phyloP scores from a whole-genome alignment of 1,139 yeast species.

The Geotrichum restrictum region DNA sequence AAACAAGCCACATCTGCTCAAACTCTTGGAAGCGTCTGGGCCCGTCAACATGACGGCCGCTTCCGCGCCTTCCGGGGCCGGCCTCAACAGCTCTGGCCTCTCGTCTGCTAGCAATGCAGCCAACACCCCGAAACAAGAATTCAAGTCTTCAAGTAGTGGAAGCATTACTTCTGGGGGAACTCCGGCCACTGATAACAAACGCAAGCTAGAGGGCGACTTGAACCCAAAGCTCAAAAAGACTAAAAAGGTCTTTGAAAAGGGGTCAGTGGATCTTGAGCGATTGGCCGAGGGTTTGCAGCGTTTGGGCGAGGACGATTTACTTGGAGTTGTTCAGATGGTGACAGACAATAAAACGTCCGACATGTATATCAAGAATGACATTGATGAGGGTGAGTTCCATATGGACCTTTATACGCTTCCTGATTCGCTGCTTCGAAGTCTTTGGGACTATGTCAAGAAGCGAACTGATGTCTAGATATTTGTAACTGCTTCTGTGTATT shows the following conservation, averaged over 20 bases:
- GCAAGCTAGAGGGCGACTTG: slow-evolving; percentile 39
- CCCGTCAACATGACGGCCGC: slow-evolving; percentile 43
- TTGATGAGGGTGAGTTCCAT: slow-evolving; percentile 94
- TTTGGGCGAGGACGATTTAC: slow-evolving; percentile 84
- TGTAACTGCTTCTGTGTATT: background rate
- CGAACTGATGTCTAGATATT: slow-evolving; percentile 25
- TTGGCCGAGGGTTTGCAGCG: slow-evolving; percentile 87
- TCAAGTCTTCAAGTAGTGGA: background rate
- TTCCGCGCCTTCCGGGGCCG: background rate
- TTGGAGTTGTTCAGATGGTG: slow-evolving; percentile 95
- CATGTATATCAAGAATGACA: slow-evolving; percentile 93
- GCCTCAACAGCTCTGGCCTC: too few species aligned
- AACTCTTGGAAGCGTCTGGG: slow-evolving; percentile 75
- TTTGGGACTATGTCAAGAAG: slow-evolving; percentile 91
- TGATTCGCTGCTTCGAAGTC: slow-evolving; percentile 81
- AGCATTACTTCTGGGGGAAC: background rate
- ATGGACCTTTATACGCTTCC: slow-evolving; percentile 95
- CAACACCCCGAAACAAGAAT: background rate
- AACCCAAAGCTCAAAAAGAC: slow-evolving; percentile 42
- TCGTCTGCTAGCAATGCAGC: background rate
- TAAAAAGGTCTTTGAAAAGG: slow-evolving; percentile 62
- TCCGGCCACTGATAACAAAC: slow-evolving; percentile 38
- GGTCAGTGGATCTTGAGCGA: slow-evolving; percentile 71
- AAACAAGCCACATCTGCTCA: slow-evolving; percentile 67
- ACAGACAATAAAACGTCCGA: slow-evolving; percentile 93